Conservation (phyloP, 371 early-diverging fungal species). For the Mortierella sp. region DNA sequence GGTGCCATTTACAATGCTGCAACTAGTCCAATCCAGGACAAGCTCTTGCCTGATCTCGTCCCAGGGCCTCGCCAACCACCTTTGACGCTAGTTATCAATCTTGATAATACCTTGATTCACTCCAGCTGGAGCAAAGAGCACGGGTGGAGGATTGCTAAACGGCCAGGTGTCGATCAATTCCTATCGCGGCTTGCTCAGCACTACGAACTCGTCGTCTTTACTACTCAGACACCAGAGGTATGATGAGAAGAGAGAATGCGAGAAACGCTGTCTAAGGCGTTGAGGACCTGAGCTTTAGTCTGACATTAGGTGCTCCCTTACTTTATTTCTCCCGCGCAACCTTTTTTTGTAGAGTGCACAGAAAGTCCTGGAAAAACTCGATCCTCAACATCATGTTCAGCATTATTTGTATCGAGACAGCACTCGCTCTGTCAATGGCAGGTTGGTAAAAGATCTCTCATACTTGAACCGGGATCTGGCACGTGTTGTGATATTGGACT, state of each 20-base stretch:
- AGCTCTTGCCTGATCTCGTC: constrained; percentile 86
- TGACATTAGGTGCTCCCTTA: too few relatives aligned
- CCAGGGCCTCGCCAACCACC: constrained; percentile 78
- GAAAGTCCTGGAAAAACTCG: constrained; percentile 86
- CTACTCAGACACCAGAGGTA: constrained; percentile 70
- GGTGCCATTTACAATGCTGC: neutral
- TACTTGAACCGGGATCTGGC: constrained; percentile 89
- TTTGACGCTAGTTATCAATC: constrained; percentile 88
- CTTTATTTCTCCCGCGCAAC: neutral
- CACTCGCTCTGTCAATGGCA: constrained; percentile 81
- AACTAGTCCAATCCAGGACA: constrained; percentile 70
- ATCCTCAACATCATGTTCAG: constrained; percentile 82
- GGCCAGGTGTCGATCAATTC: constrained; percentile 94
- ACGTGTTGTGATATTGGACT: constrained; percentile 89
- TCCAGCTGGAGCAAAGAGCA: constrained; percentile 86
- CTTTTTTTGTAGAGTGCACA: constrained; percentile 53
- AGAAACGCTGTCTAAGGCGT: neutral
- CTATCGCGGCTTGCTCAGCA: constrained; percentile 83
- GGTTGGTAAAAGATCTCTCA: constrained; percentile 87
- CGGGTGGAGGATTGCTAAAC: constrained; percentile 92
- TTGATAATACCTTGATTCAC: constrained; percentile 88
- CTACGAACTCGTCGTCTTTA: constrained; percentile 94
- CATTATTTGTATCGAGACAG: constrained; percentile 88
- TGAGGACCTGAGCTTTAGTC: neutral
- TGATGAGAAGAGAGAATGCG: neutral